Evolutionary conservation across 2,329 filamentous ascomycete species (phyloP), one percentile per base, ranked within the genome.

Genomic region (Capronia coronata): DNA sequence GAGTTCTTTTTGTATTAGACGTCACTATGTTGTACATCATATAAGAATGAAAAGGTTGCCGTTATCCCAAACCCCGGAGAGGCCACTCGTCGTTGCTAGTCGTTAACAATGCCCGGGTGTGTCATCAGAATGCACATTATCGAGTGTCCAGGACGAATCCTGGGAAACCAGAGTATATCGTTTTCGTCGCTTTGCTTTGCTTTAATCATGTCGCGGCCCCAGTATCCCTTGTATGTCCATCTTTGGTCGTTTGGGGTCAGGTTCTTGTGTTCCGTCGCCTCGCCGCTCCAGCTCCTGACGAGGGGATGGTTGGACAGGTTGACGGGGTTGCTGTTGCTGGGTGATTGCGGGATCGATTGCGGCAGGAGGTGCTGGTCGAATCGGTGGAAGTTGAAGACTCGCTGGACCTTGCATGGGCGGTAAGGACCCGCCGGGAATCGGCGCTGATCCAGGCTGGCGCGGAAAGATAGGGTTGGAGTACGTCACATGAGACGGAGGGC

Each of bases 221-320:
- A 61, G 41, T 19, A 61, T 60, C 2, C 56, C 53, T 39, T 56
- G 46, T 27, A 61, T 60, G 35, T 61, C 59, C 60, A 61, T 61
- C 40, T 55, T 59, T 9, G 58, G 58, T 35, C 60, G 49, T 50
- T 62, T 62, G 16, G 60, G 25, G 25, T 57, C 54, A 19, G 52
- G 59, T 32, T 58, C 55, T 40, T 55, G 49, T 21, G 52, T 50
- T 9, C 50, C 48, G 27, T 59, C 54, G 29, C 38, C 32, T 30
- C 48, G 45, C 30, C 37, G 45, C 22, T 41, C 43, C 18, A 43
- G 46, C 11, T 45, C 44, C 18, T 27, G 38, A 44, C 42, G 48
- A 37, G 39, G 44, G 16, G 32, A 27, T 14, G 23, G 37, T 14
- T 49, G 52, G 25, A 34, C 46, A 11, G 40, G 48, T 16, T 46